Conservation (phyloP, 169 alveolate genomes). For the Toxoplasma gondii region DNA sequence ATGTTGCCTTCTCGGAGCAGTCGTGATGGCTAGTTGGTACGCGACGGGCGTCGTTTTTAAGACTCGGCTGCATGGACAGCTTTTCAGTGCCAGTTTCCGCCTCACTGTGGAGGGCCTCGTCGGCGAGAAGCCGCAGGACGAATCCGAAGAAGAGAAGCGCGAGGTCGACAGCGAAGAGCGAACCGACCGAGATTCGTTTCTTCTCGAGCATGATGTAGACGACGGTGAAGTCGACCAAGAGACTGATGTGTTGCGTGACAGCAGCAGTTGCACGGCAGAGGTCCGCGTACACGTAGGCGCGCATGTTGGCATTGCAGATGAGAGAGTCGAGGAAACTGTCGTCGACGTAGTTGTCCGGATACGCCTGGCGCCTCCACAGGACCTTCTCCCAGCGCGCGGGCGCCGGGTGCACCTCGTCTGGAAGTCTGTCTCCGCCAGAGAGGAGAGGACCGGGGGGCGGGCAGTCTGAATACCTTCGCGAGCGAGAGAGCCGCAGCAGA, state of each 20-base stretch:
- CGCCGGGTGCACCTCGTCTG: background rate
- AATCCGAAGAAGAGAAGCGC: conserved; percentile 30
- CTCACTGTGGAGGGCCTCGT: background rate
- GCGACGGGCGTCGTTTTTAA: no score
- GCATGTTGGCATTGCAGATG: conserved; percentile 28
- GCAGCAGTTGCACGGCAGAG: conserved; percentile 52
- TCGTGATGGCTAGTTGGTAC: no score
- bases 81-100: no score
- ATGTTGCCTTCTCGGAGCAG: no score
- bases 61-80: no score
- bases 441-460: no score
- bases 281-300: conserved; percentile 33
- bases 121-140: conserved; percentile 38
- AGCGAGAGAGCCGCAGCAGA: no score
- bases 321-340: conserved; percentile 39
- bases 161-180: conserved; percentile 29
- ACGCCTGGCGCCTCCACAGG: conserved; percentile 49
- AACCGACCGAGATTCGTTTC: background rate
- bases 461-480: no score
- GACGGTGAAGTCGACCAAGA: conserved; percentile 22
- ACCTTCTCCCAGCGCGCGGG: conserved; percentile 48
- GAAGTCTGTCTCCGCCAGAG: background rate
- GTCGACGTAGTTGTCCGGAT: conserved; percentile 58
- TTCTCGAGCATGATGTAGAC: conserved; percentile 34
- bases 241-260: conserved; percentile 50